Percentiles rank a stretch among this genome's conserved stretches.
Conservation (phyloP, 352 stramenopile species). For the Phytophthora pluvialis region DNA sequence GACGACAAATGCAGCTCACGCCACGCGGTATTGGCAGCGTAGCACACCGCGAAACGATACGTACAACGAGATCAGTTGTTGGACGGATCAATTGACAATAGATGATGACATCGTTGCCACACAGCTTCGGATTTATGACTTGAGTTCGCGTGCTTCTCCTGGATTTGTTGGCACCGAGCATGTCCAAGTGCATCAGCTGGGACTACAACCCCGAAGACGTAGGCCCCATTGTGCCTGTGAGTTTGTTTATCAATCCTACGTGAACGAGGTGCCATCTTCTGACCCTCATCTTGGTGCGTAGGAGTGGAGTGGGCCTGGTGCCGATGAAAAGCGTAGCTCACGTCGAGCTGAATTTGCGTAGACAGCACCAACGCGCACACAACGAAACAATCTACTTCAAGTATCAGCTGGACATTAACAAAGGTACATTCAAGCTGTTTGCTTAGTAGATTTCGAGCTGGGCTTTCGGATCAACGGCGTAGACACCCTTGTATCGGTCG, state of each 20-base stretch:
- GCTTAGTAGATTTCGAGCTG: conserved; percentile 60
- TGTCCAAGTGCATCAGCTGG: conserved; percentile 27
- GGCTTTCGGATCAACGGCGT: conserved; percentile 67
- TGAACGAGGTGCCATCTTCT: neutral
- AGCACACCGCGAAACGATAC: neutral
- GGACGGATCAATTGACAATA: too few relatives aligned
- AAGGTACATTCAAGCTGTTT: conserved; percentile 27
- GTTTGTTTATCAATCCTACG: neutral
- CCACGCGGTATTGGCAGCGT: neutral
- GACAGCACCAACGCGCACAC: neutral
- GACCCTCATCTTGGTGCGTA: conserved; percentile 37
- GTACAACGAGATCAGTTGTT: too few relatives aligned
- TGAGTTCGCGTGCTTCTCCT: conserved; percentile 3
- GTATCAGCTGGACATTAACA: neutral
- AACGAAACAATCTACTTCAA: neutral
- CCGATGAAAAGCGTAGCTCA: conserved; percentile 37
- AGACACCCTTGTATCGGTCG: conserved; percentile 84
- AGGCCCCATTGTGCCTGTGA: conserved; percentile 46
- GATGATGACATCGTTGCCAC: too few relatives aligned
- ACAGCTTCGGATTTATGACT: neutral
- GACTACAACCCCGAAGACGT: conserved; percentile 20
- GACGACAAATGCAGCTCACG: neutral
- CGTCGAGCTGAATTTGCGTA: conserved; percentile 19
- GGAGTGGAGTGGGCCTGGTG: conserved; percentile 61
- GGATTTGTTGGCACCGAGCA: conserved; percentile 2